Evolutionary conservation across 345 rosid species (phyloP).

Genomic region (Streptanthus diversifolius): DNA sequence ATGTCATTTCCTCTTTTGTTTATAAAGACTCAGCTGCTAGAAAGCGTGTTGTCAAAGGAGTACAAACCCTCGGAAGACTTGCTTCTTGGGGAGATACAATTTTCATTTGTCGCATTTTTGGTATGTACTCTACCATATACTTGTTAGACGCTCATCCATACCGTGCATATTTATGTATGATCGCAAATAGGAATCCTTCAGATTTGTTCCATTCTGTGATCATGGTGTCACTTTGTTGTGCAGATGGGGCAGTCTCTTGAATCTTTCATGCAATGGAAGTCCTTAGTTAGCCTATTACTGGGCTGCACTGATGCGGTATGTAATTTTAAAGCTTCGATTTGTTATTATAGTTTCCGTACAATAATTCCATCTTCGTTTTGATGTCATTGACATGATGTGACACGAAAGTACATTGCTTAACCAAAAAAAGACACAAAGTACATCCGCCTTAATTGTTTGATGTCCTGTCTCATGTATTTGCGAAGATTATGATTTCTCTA

Average conservation of each 20-base stretch:
- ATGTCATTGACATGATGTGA: neutral
- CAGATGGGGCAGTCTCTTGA: constrained; percentile 99
- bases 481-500: neutral
- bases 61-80: constrained; percentile 71
- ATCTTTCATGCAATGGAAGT: constrained; percentile 90
- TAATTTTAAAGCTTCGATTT: constrained; percentile 6
- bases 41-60: constrained; percentile 52
- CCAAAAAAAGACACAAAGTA: neutral
- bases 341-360: neutral
- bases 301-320: constrained; percentile 92
- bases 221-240: constrained; percentile 24
- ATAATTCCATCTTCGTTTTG: neutral
- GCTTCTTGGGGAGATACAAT: constrained; percentile 87
- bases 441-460: too few relatives aligned
- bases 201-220: constrained; percentile 10
- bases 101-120: constrained; percentile 85
- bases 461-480: neutral
- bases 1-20: neutral
- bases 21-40: constrained; percentile 63
- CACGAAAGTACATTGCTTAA: neutral
- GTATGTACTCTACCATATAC: constrained; percentile 40
- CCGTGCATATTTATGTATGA: neutral
- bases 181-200: neutral
- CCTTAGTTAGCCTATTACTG: constrained; percentile 75
- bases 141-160: neutral